Evolutionary conservation across 129 eudicot species (phyloP), one percentile per base, ranked within the genome.

Genomic region (Artemisia annua): DNA sequence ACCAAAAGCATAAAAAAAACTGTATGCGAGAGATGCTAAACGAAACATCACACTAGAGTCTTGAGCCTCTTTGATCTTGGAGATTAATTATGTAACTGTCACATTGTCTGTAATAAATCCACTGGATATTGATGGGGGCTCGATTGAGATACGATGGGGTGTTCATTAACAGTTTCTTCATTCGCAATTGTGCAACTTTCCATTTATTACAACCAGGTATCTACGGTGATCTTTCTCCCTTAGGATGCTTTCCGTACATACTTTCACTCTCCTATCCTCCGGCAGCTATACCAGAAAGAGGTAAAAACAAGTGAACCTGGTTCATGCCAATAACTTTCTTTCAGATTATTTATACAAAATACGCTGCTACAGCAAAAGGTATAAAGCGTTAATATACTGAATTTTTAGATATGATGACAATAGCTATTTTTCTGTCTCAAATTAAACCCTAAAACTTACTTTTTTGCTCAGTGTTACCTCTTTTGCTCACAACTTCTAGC

Each of bases 21-120:
- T 5, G 17, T 52, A 69, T 52, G 63, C 43, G 7, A 11, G 16
- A 4, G 51, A 69, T 11, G 74, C 5, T n/a, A 53, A n/a, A 16
- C 16, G 30, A n/a, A 30, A 17, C 74, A 69, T 69, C 17, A 52
- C 50, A 14, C 18, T 16, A 53, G 74, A 48, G 17, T 52, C 63
- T 4, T 13, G 19, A 32, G 53, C 19, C 32, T 54, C 6, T 5
- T 70, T 35, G 35, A 70, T 70, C 26, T 28, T 18, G 7, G 60
- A 26, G 13, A 69, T n/a, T 61, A 69, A 69, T 3, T n/a, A 5
- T n/a, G 11, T n/a, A 11, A 48, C 30, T 28, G 50, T 24, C 26
- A 50, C 48, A 49, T 15, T 15, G 9, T 4, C 13, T 5, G 62
- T 28, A 15, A 3, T 26, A 48, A 69, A 69, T 15, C 72, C 60